These are phyloP conservation scores for Xylaria sp. DNA, from an alignment of 2,329 filamentous ascomycete genomes.

Conservation along the genomic window DNA sequence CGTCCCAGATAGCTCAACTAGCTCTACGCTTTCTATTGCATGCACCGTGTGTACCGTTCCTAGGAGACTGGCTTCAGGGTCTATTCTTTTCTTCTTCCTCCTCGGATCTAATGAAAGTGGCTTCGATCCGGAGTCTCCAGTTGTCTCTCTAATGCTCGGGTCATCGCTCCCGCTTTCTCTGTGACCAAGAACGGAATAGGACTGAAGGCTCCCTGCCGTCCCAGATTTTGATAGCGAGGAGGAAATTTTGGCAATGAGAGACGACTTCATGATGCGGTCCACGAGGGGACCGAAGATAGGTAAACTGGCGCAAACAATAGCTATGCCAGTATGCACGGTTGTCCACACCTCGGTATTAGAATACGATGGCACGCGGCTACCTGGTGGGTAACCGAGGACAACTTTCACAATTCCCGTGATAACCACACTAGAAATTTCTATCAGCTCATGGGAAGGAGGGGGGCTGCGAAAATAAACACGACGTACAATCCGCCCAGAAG, in stretches of 20 bases:
- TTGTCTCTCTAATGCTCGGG: background rate
- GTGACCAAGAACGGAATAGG: background rate
- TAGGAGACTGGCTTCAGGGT: background rate
- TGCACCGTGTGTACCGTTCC: background rate
- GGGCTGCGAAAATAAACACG: background rate
- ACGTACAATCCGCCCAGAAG: constrained; percentile 24
- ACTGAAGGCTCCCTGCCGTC: background rate
- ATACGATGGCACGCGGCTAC: constrained; percentile 31
- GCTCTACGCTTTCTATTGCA: background rate
- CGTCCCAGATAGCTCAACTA: background rate
- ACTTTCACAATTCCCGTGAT: constrained; percentile 31
- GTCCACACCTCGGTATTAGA: constrained; percentile 41
- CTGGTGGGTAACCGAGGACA: constrained; percentile 33
- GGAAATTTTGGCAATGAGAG: background rate
- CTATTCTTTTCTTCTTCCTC: background rate
- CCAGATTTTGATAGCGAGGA: background rate
- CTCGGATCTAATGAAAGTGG: background rate
- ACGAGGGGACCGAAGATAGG: background rate
- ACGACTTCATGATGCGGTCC: background rate
- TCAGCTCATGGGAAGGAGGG: background rate
- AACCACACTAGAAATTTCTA: background rate
- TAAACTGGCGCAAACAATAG: constrained; percentile 38
- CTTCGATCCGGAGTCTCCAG: background rate
- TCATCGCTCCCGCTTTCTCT: background rate
- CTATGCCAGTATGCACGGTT: constrained; percentile 41